Conservation (phyloP, 257 asterid species). For the Nicotiana paniculata region DNA sequence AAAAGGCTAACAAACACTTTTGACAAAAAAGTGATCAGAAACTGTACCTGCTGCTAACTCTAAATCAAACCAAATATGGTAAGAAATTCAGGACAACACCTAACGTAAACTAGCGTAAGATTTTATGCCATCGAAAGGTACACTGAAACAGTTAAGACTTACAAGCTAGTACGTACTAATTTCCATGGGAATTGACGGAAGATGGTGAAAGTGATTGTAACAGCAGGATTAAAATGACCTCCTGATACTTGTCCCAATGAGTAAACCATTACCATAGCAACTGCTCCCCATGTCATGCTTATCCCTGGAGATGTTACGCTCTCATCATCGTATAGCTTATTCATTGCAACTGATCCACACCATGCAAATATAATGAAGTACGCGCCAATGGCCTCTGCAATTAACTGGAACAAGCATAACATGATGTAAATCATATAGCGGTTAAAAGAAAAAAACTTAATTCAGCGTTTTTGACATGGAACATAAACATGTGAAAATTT, state of each 20-base stretch:
- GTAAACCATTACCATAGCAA: constrained; percentile 68
- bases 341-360: constrained; percentile 57
- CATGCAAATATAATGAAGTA: constrained; percentile 63
- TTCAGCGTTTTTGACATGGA: too few species aligned
- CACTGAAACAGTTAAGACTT: too few species aligned
- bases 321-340: constrained; percentile 45
- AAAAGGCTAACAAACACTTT: background rate
- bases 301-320: constrained; percentile 57
- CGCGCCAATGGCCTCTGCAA: constrained; percentile 67
- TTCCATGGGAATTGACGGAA: constrained; percentile 60
- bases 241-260: constrained; percentile 71
- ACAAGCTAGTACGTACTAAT: constrained; percentile 26
- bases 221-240: constrained; percentile 89
- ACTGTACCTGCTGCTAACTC: too few species aligned
- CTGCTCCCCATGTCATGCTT: constrained; percentile 64
- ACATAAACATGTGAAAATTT: too few species aligned
- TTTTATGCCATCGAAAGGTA: background rate
- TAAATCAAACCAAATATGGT: too few species aligned
- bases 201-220: constrained; percentile 49
- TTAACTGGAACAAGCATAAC: constrained; percentile 20
- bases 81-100: too few species aligned
- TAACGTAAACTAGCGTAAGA: background rate
- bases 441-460: too few species aligned
- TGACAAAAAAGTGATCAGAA: too few species aligned
- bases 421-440: too few species aligned